phyloP scores from a whole-genome alignment of 371 early-diverging fungal species.

The Smittium culicis region DNA sequence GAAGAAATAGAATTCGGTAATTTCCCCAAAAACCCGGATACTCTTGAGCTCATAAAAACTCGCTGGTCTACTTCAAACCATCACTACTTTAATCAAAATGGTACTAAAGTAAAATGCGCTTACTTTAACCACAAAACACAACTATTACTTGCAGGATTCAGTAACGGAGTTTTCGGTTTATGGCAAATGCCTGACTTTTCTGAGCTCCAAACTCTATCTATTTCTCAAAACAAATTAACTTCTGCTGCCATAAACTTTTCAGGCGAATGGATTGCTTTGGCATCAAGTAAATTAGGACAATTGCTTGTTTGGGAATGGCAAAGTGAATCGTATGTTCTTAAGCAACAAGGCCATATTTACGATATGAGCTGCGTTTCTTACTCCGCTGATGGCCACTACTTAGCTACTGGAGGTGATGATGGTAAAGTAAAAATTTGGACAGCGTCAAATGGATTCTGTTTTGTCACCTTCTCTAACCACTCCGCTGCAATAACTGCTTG shows the following conservation, averaged over 20 bases:
- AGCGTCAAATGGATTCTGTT: constrained; percentile 86
- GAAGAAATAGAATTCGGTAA: constrained; percentile 31
- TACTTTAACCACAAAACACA: constrained; percentile 57
- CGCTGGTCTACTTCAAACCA: constrained; percentile 22
- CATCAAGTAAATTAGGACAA: constrained; percentile 79
- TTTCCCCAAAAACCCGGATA: constrained; percentile 22
- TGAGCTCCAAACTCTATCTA: constrained; percentile 40
- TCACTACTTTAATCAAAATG: constrained; percentile 24
- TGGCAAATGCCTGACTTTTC: constrained; percentile 73
- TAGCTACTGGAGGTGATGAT: constrained; percentile 94
- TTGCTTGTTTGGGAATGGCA: constrained; percentile 99
- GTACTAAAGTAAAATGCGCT: constrained; percentile 63
- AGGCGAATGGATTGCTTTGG: constrained; percentile 97
- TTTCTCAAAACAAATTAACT: constrained; percentile 84
- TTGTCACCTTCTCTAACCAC: constrained; percentile 93
- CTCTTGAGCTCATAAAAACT: constrained; percentile 13
- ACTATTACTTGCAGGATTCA: constrained; percentile 80
- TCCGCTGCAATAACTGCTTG: constrained; percentile 64
- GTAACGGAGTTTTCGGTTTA: constrained; percentile 86
- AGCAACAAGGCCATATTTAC: constrained; percentile 95
- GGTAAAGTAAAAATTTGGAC: constrained; percentile 97
- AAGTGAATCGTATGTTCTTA: constrained; percentile 91
- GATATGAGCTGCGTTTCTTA: constrained; percentile 81
- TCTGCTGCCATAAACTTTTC: constrained; percentile 72
- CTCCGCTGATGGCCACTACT: constrained; percentile 82